phyloP scores from a whole-genome alignment of 768 basidiomycete species.

The Macrolepiota fuliginosa region DNA sequence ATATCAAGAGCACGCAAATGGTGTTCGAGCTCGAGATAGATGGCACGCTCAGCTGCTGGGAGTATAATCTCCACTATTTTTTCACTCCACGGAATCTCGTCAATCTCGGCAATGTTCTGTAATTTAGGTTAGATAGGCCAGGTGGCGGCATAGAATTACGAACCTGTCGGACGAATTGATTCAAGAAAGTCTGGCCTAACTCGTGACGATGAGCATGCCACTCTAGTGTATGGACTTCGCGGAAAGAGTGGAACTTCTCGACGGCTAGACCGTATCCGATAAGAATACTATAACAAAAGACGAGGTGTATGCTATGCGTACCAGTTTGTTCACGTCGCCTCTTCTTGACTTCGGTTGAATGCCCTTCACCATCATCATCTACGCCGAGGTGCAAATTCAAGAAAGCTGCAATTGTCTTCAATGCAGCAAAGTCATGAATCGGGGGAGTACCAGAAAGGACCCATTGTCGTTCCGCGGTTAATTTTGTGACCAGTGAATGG shows the following conservation, averaged over 20 bases:
- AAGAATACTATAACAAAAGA: background rate
- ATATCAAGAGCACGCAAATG: constrained; percentile 90
- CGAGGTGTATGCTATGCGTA: constrained; percentile 27
- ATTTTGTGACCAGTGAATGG: constrained; percentile 71
- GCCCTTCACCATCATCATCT: constrained; percentile 83
- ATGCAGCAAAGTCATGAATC: constrained; percentile 82
- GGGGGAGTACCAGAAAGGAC: constrained; percentile 97
- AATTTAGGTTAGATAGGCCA: constrained; percentile 13
- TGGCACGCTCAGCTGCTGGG: constrained; percentile 91
- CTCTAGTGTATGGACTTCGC: constrained; percentile 86
- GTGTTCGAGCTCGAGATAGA: constrained; percentile 93
- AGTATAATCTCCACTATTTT: constrained; percentile 65
- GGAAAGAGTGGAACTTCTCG: constrained; percentile 95
- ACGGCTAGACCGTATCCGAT: constrained; percentile 49
- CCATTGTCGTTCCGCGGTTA: constrained; percentile 84
- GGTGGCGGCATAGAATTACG: background rate
- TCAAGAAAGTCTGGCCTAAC: constrained; percentile 78
- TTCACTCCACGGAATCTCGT: constrained; percentile 83
- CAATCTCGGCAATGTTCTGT: constrained; percentile 94
- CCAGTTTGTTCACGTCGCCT: constrained; percentile 83
- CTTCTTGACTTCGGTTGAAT: constrained; percentile 73
- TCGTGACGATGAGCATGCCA: constrained; percentile 90
- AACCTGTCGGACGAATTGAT: constrained; percentile 85
- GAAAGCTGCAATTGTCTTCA: constrained; percentile 90
- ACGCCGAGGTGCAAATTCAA: constrained; percentile 89